Evolutionary conservation across 441 rosid species (phyloP).

Genomic region (Daphne laureola): DNA sequence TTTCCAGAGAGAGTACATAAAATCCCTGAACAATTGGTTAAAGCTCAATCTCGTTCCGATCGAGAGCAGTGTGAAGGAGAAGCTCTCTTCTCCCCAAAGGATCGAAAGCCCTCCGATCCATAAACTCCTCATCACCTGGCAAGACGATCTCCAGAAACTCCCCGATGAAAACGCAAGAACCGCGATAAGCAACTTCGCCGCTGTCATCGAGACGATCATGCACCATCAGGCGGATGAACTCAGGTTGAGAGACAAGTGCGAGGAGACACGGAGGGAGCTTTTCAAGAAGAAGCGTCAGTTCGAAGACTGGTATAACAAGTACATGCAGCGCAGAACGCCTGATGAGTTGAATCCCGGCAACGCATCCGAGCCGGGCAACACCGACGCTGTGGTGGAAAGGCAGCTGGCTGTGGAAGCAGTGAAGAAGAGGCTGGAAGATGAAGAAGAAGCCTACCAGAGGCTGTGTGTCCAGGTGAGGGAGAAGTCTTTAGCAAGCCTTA

Average conservation of each 20-base stretch:
- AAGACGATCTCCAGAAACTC: slow-evolving; percentile 46
- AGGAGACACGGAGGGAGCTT: slow-evolving; percentile 48
- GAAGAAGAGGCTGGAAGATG: slow-evolving; percentile 52
- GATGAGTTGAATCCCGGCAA: slow-evolving; percentile 43
- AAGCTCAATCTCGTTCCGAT: slow-evolving; percentile 72
- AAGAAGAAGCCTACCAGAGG: slow-evolving; percentile 44
- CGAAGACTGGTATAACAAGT: slow-evolving; percentile 57
- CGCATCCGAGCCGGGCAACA: slow-evolving; percentile 28
- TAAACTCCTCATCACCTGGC: slow-evolving; percentile 62
- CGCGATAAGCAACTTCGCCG: slow-evolving; percentile 54
- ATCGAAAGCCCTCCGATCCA: slow-evolving; percentile 49
- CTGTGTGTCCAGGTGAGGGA: slow-evolving; percentile 62
- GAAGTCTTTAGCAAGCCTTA: slow-evolving; percentile 60
- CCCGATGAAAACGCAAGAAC: slow-evolving; percentile 62
- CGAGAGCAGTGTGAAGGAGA: slow-evolving; percentile 83
- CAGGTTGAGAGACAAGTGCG: slow-evolving; percentile 43
- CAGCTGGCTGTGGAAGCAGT: slow-evolving; percentile 33
- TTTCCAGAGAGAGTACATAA: slow-evolving; percentile 57
- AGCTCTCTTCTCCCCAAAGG: slow-evolving; percentile 84
- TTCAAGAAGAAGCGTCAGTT: slow-evolving; percentile 40
- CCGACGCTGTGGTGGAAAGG: slow-evolving; percentile 44
- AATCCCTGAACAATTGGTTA: slow-evolving; percentile 57
- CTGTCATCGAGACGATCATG: slow-evolving; percentile 48
- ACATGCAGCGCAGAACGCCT: slow-evolving; percentile 37
- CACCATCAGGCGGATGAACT: slow-evolving; percentile 63